Evolutionary conservation across 176 grass and related monocot genomes (phyloP).

Genomic region (Carex littledalei): DNA sequence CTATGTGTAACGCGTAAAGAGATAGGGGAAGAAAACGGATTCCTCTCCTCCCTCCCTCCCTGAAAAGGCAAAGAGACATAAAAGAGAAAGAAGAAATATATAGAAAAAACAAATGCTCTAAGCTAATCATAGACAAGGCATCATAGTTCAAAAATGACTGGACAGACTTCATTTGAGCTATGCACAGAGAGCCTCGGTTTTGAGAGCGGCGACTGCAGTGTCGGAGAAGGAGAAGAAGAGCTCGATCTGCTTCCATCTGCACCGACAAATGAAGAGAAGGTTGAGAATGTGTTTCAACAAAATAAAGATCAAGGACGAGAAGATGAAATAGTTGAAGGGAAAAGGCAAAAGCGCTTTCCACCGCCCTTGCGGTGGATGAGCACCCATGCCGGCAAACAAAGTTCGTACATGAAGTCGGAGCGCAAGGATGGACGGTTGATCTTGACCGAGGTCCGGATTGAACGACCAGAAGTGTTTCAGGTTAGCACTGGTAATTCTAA

Average conservation of each 20-base stretch:
- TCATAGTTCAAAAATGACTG: background rate
- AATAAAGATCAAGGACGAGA: background rate
- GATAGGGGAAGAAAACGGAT: background rate
- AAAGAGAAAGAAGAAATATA: background rate
- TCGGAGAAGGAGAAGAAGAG: conserved; percentile 27
- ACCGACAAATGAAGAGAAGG: background rate
- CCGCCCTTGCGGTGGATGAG: conserved; percentile 43
- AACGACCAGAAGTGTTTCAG: conserved; percentile 39
- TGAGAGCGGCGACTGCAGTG: conserved; percentile 57
- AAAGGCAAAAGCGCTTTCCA: conserved; percentile 8
- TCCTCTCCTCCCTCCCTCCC: conserved; percentile 25
- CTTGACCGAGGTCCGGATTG: conserved; percentile 41
- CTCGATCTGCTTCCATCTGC: conserved; percentile 13
- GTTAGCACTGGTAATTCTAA: conserved; percentile 10
- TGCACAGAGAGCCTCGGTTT: conserved; percentile 79
- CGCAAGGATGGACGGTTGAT: conserved; percentile 61
- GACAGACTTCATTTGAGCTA: conserved; percentile 13
- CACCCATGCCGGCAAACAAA: conserved; percentile 7
- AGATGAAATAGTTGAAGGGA: background rate
- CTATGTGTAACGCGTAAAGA: background rate
- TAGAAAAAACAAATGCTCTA: background rate
- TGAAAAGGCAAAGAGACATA: background rate
- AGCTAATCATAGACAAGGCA: background rate
- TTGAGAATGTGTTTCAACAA: background rate
- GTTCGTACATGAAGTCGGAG: conserved; percentile 49